A percentile compares a stretch with the other conserved stretches of the same genome.
Conservation (phyloP, 768 basidiomycete species). For the Mycena pura region DNA sequence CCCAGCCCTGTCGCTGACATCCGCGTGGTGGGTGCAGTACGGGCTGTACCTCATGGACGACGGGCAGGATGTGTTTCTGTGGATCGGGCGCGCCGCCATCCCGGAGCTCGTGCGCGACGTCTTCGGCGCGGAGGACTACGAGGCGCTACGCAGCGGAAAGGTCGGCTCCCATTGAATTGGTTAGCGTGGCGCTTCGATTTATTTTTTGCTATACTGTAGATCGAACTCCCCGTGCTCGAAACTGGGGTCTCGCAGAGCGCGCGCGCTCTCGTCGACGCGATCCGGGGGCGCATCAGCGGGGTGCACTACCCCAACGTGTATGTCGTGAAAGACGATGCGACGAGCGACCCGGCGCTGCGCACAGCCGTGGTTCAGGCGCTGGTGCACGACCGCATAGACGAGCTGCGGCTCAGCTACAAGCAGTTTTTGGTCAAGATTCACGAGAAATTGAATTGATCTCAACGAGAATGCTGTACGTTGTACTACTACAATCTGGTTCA, state of each 20-base stretch:
- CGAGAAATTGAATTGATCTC: slow-evolving; percentile 39
- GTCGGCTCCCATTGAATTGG: slow-evolving; percentile 37
- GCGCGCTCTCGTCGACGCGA: slow-evolving; percentile 56
- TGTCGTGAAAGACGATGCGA: slow-evolving; percentile 61
- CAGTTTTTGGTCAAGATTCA: slow-evolving; percentile 52
- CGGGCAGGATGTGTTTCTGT: slow-evolving; percentile 61
- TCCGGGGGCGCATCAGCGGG: slow-evolving; percentile 51
- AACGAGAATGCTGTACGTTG: too few relatives aligned
- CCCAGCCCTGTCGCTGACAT: slow-evolving; percentile 53
- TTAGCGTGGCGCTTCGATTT: too few relatives aligned
- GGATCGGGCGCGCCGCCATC: slow-evolving; percentile 60
- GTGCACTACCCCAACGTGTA: slow-evolving; percentile 56
- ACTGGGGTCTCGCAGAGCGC: slow-evolving; percentile 57
- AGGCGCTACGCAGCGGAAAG: slow-evolving; percentile 53
- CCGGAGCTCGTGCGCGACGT: slow-evolving; percentile 58
- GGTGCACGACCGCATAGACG: slow-evolving; percentile 57
- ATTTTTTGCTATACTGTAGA: slow-evolving; percentile 29
- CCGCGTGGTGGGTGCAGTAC: slow-evolving; percentile 55
- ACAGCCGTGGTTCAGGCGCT: slow-evolving; percentile 53
- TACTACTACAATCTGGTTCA: too few relatives aligned
- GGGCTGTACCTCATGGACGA: slow-evolving; percentile 63
- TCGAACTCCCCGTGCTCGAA: slow-evolving; percentile 53
- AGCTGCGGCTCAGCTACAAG: slow-evolving; percentile 50
- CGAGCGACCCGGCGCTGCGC: slow-evolving; percentile 42
- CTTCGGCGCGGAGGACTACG: slow-evolving; percentile 51